Conservation (phyloP, 495 filamentous ascomycete genomes). For the Xylaria palmicola region DNA sequence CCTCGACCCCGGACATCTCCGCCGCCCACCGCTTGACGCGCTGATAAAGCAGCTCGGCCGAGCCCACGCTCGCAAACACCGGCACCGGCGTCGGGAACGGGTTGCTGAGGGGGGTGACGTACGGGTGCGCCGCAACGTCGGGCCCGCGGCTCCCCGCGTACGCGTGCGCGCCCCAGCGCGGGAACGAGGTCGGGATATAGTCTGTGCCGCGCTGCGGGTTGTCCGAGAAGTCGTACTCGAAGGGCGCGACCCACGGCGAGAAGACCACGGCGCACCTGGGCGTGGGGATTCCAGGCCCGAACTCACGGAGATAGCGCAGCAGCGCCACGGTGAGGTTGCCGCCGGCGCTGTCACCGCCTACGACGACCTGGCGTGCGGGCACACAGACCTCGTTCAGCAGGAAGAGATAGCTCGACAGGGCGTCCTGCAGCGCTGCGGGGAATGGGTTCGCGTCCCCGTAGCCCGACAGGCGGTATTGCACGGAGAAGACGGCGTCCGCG, state of each 20-base stretch:
- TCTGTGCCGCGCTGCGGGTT: conserved; percentile 8
- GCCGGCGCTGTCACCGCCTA: conserved; percentile 28
- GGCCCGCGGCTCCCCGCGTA: conserved; percentile 8
- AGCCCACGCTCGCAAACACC: conserved; percentile 14
- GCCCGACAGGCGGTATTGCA: conserved; percentile 40
- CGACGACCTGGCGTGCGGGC: conserved; percentile 20
- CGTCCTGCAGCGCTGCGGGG: conserved; percentile 47
- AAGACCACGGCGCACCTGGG: conserved; percentile 14
- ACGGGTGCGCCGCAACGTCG: neutral
- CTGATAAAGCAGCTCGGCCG: conserved; percentile 11
- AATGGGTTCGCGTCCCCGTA: conserved; percentile 32
- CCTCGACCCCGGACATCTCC: conserved; percentile 10
- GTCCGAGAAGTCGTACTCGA: neutral
- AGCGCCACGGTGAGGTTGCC: conserved; percentile 28
- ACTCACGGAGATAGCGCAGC: conserved; percentile 37
- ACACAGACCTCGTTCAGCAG: conserved; percentile 33
- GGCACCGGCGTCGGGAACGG: conserved; percentile 16
- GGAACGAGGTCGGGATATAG: conserved; percentile 15
- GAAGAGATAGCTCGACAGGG: conserved; percentile 39
- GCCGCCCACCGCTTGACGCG: conserved; percentile 1
- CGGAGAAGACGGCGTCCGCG: conserved; percentile 24
- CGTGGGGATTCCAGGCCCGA: conserved; percentile 24
- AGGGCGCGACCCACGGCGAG: conserved; percentile 22
- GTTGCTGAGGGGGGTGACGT: conserved; percentile 18
- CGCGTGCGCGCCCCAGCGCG: conserved; percentile 7